Evolutionary conservation across 2,329 filamentous ascomycete genomes (phyloP).

Genomic region (Fonsecaea pedrosoi): DNA sequence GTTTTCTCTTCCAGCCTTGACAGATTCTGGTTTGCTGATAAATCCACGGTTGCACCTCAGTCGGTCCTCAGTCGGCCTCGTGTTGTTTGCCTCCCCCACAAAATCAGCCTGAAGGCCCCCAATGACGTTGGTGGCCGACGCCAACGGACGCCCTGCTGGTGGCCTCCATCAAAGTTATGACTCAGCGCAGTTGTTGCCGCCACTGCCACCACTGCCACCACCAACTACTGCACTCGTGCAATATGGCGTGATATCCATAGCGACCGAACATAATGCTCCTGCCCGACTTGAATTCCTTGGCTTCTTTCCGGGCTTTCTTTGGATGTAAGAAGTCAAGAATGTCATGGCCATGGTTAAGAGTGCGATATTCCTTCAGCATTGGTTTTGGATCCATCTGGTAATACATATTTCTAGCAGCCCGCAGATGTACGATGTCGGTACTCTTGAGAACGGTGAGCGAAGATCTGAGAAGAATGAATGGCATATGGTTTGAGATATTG

Average conservation of each 20-base stretch:
- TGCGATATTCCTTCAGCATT: background rate
- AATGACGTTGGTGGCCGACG: conserved; percentile 22
- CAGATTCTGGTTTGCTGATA: background rate
- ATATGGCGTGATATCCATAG: background rate
- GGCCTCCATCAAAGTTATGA: background rate
- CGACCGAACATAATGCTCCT: background rate
- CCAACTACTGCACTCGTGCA: background rate
- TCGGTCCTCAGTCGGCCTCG: background rate
- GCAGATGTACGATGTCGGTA: background rate
- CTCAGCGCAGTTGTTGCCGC: background rate
- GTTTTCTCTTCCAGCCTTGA: background rate
- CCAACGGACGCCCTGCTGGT: background rate
- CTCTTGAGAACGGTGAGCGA: background rate
- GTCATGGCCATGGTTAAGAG: background rate
- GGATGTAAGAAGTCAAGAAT: background rate
- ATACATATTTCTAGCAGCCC: background rate
- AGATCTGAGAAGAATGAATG: background rate
- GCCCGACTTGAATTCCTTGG: background rate
- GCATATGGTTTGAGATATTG: background rate
- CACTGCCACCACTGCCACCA: conserved; percentile 1
- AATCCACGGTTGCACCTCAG: background rate
- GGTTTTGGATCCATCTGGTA: background rate
- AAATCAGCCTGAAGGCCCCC: conserved; percentile 12
- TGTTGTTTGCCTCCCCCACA: conserved; percentile 19
- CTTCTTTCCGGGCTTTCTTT: background rate